phyloP scores from a whole-genome alignment of 2,329 filamentous ascomycete genomes.

The Chrysosporium keratinophilum region DNA sequence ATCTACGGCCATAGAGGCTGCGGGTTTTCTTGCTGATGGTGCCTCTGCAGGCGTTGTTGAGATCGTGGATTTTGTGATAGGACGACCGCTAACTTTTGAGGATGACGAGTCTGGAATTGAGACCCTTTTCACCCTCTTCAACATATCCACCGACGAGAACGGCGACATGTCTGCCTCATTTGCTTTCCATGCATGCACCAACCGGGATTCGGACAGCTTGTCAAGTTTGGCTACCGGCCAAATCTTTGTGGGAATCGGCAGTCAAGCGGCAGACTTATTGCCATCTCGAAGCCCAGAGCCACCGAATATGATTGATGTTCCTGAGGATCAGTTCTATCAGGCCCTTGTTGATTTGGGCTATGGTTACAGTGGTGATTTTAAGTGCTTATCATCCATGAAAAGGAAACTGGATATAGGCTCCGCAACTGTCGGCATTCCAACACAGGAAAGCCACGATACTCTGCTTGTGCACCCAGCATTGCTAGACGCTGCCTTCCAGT shows the following conservation, averaged over 20 bases:
- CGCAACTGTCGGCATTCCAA: conserved; percentile 12
- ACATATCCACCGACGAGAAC: neutral
- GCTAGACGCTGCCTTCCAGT: conserved; percentile 24
- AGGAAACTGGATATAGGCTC: neutral
- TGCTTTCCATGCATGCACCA: neutral
- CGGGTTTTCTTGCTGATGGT: conserved; percentile 6
- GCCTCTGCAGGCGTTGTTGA: conserved; percentile 14
- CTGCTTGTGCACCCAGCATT: conserved; percentile 19
- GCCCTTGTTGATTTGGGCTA: conserved; percentile 18
- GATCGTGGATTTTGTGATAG: conserved; percentile 7
- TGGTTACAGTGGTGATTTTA: conserved; percentile 19
- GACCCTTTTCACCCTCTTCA: neutral
- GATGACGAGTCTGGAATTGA: conserved; percentile 1
- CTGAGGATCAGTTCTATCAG: conserved; percentile 17
- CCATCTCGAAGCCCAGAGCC: neutral
- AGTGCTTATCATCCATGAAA: conserved; percentile 10
- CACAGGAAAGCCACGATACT: conserved; percentile 1
- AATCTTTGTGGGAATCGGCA: neutral
- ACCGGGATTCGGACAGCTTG: neutral
- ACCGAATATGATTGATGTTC: conserved; percentile 1
- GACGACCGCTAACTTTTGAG: neutral
- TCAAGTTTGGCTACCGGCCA: neutral
- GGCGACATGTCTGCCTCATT: neutral
- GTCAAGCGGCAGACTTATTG: neutral
- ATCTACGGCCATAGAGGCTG: conserved; percentile 22